Conservation (phyloP, 2,329 filamentous ascomycete genomes). For the Xylariaceae sp. region DNA sequence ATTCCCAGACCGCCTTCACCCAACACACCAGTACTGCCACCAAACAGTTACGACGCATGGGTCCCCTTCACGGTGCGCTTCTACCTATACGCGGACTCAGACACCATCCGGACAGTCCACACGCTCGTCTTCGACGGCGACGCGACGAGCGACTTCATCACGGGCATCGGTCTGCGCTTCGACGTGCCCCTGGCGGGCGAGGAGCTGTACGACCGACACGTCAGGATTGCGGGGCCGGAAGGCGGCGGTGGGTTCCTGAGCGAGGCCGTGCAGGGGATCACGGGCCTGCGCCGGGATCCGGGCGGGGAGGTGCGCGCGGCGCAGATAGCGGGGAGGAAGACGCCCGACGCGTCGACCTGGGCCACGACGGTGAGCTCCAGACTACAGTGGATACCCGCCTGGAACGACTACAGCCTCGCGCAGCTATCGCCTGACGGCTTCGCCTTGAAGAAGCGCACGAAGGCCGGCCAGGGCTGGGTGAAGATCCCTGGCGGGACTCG, state of each 20-base stretch:
- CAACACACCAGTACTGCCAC: too few relatives aligned
- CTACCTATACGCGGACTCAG: slow-evolving; percentile 53
- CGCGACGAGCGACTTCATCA: slow-evolving; percentile 44
- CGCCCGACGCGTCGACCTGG: slow-evolving; percentile 42
- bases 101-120: slow-evolving; percentile 50
- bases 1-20: too few relatives aligned
- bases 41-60: slow-evolving; percentile 40
- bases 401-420: slow-evolving; percentile 51
- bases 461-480: slow-evolving; percentile 51
- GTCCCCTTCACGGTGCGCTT: slow-evolving; percentile 52
- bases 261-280: slow-evolving; percentile 56
- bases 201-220: slow-evolving; percentile 52
- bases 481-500: slow-evolving; percentile 52
- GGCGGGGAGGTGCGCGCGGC: slow-evolving; percentile 42
- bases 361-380: slow-evolving; percentile 39
- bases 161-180: slow-evolving; percentile 50
- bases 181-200: slow-evolving; percentile 48
- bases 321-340: slow-evolving; percentile 44
- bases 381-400: slow-evolving; percentile 52
- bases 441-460: slow-evolving; percentile 54
- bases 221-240: slow-evolving; percentile 50
- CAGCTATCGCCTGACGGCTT: slow-evolving; percentile 58
- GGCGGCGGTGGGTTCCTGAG: slow-evolving; percentile 51
- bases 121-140: slow-evolving; percentile 51
- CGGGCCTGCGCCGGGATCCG: slow-evolving; percentile 52